Evolutionary conservation across 164 flowering plant species (phyloP).

Genomic region (Magnolia sinica): DNA sequence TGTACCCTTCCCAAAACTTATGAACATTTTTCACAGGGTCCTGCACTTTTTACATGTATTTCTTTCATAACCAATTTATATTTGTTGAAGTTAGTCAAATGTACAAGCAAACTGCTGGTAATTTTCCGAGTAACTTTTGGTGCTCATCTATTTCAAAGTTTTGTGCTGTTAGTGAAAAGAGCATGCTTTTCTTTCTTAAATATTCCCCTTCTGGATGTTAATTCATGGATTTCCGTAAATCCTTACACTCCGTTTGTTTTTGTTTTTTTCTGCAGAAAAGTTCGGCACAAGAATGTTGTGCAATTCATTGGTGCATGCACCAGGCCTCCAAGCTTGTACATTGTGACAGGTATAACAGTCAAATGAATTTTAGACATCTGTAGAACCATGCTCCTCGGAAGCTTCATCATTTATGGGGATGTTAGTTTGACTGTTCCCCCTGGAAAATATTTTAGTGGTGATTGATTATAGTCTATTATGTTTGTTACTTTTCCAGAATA

Average conservation of each 20-base stretch:
- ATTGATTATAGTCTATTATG: not conserved
- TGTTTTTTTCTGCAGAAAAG: constrained; percentile 58
- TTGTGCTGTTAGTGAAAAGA: too few relatives aligned
- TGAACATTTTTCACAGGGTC: too few relatives aligned
- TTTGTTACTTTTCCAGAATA: constrained; percentile 47
- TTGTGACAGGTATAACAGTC: constrained; percentile 70
- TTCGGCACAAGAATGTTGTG: constrained; percentile 97
- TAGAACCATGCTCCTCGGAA: not conserved
- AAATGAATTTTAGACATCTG: not conserved
- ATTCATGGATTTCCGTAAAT: not conserved
- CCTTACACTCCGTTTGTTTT: not conserved
- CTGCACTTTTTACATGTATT: too few relatives aligned
- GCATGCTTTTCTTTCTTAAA: not conserved
- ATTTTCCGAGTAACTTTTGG: not conserved
- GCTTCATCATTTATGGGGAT: not conserved
- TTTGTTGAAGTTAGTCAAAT: not conserved
- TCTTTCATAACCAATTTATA: too few relatives aligned
- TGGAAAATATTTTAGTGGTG: not conserved
- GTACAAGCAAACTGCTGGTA: not conserved
- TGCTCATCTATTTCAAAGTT: not conserved
- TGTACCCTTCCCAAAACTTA: too few relatives aligned
- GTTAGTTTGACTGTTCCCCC: not conserved
- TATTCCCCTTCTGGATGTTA: not conserved
- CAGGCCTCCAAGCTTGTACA: constrained; percentile 77
- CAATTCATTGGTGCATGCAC: constrained; percentile 99